Evolutionary conservation across 148 eudicot genomes (phyloP), one percentile per base, ranked within the genome.

Genomic region (Silene latifolia): DNA sequence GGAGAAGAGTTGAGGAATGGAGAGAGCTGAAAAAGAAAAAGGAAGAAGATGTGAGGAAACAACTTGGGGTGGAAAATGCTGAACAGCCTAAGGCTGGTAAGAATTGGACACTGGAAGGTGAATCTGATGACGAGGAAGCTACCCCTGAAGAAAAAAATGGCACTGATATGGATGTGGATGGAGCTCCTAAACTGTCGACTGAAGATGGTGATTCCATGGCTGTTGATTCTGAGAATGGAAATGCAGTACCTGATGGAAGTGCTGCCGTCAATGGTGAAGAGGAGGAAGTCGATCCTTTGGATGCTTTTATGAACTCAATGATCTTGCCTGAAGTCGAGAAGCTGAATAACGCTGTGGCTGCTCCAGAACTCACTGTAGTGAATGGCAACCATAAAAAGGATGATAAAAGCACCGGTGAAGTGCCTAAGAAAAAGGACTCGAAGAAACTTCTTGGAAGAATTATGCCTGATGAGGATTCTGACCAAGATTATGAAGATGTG

Each of bases 1-100:
- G 97, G 81, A 91, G 93, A 80, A 89, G 97, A 78, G 97, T 91
- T 75, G 93, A 91, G 78, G 97, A 89, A 81, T 91, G 97, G 97
- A 93, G 89, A 72, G 97, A 91, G 57, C 63, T 87, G 64, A 82
- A 70, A 72, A 89, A 93, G 69, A 89, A 86, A 83, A 89, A 85
- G 71, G 97, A 91, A 87, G 91, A 91, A 86, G 81, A 88, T 18
- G 90, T 85, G 69, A 82, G 86, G 67, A 83, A 83, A 59, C 86
- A 85, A 71, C 84, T 78, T 20, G 97, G 91, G 32, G 87, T 82
- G 20, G 83, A 24, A 4, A 85, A 71, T 76, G 75, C 69, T 32
- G 91, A 85, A 60, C 82, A 85, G 51, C 84, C 83, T 9, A 84
- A 81, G 65, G 85, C 88, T n/a, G 93, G 93, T 60, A 91, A 91